A percentile compares a stretch with the other conserved stretches of the same genome.
phyloP scores from a whole-genome alignment of 129 eudicot genomes.

The Kitagawia praeruptora region DNA sequence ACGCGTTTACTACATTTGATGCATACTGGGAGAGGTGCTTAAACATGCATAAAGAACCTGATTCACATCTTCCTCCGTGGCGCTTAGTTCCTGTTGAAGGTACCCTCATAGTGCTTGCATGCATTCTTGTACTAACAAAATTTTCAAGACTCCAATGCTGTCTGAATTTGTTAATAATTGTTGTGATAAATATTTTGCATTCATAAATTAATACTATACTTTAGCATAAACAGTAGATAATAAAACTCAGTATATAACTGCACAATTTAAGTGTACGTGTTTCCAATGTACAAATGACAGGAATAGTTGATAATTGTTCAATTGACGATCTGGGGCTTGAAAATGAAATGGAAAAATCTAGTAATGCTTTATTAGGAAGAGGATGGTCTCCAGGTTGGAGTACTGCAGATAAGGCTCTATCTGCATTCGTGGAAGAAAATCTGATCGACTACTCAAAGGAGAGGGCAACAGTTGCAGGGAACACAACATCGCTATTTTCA shows the following conservation, averaged over 20 bases:
- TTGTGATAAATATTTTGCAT: background rate
- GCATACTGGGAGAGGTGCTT: constrained; percentile 82
- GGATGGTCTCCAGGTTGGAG: constrained; percentile 97
- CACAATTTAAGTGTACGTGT: constrained; percentile 5
- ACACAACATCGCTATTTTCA: constrained; percentile 82
- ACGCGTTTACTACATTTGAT: constrained; percentile 74
- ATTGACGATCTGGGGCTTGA: constrained; percentile 84
- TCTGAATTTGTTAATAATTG: background rate
- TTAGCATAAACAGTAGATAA: background rate
- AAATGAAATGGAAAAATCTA: constrained; percentile 77
- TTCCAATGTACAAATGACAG: constrained; percentile 32
- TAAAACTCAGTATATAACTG: background rate
- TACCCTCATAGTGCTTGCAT: constrained; percentile 13
- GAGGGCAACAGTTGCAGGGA: constrained; percentile 53
- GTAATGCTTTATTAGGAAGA: constrained; percentile 88
- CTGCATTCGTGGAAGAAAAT: constrained; percentile 62
- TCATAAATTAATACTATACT: background rate
- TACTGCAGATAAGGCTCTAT: constrained; percentile 67
- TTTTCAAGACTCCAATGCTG: background rate
- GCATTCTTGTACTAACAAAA: background rate
- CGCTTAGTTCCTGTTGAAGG: constrained; percentile 59
- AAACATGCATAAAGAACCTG: constrained; percentile 50
- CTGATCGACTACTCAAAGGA: constrained; percentile 58
- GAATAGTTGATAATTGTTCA: constrained; percentile 37
- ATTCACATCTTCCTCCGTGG: constrained; percentile 71